Conservation (phyloP, 257 asterid species). For the Solanum corneliomulleri region DNA sequence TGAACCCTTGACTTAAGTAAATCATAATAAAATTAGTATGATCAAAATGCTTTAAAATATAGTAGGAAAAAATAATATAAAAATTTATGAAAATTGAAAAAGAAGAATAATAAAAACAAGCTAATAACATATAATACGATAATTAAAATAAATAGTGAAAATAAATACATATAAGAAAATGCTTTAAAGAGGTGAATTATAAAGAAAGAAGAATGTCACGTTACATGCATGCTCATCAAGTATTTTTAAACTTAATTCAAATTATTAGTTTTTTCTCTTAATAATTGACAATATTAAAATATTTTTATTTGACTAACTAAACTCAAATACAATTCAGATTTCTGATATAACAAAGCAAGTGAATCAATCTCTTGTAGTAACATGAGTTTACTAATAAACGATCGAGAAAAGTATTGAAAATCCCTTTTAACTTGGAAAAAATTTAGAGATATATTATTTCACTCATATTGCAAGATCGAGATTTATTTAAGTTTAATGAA, state of each 20-base stretch:
- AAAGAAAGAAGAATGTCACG: neutral
- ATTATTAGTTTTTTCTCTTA: too few species aligned
- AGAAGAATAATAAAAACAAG: neutral
- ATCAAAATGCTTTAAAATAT: neutral
- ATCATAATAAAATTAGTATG: neutral
- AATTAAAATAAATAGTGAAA: neutral
- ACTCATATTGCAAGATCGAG: neutral
- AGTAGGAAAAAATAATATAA: neutral
- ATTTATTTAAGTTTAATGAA: too few species aligned
- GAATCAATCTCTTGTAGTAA: neutral
- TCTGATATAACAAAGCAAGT: neutral
- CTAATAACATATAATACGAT: neutral
- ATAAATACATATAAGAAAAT: neutral
- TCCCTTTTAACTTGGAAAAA: accelerated
- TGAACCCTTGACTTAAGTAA: neutral
- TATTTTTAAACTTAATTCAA: neutral
- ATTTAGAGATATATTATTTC: neutral
- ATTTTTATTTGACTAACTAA: neutral
- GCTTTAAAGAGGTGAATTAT: neutral
- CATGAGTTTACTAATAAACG: neutral
- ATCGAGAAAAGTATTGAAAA: too few species aligned
- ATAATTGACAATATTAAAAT: too few species aligned
- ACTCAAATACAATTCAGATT: accelerated
- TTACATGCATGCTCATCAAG: neutral
- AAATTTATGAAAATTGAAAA: neutral